Conservation (phyloP, 768 basidiomycete genomes). For the Tulasnella sp. region DNA sequence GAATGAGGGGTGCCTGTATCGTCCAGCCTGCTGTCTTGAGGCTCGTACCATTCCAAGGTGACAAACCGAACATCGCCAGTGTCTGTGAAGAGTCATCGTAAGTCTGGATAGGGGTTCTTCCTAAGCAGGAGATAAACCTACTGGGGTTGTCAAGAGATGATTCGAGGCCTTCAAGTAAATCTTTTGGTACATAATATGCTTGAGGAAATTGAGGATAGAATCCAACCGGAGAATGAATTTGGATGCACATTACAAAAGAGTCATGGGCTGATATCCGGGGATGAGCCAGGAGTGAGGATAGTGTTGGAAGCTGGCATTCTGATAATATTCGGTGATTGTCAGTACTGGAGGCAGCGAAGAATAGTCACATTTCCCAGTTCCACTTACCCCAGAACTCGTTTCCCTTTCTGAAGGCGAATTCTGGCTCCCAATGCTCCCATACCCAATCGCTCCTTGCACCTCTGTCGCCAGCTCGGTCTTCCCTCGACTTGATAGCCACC, state of each 20-base stretch:
- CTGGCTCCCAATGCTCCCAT: constrained; percentile 64
- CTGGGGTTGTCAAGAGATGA: constrained; percentile 65
- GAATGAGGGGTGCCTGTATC: constrained; percentile 30
- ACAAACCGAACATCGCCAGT: constrained; percentile 73
- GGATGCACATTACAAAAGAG: constrained; percentile 64
- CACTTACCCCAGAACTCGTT: constrained; percentile 65
- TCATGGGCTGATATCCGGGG: constrained; percentile 51
- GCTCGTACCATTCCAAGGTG: constrained; percentile 48
- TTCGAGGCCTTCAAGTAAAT: constrained; percentile 61
- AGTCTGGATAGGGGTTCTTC: neutral
- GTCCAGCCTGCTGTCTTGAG: constrained; percentile 27
- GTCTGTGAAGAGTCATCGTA: constrained; percentile 33
- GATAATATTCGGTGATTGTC: constrained; percentile 7
- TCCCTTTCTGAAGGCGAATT: constrained; percentile 62
- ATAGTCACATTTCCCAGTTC: neutral
- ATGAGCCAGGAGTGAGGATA: constrained; percentile 55
- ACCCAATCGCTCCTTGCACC: constrained; percentile 62
- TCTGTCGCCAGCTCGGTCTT: constrained; percentile 51
- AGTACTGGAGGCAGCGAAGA: neutral
- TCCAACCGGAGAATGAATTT: constrained; percentile 53
- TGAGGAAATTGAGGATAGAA: constrained; percentile 60
- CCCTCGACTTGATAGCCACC: constrained; percentile 60
- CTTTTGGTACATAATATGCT: constrained; percentile 54
- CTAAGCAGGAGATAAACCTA: constrained; percentile 30
- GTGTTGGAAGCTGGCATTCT: constrained; percentile 58